These are phyloP conservation scores for Sporobolus alterniflorus DNA, from an alignment of 202 grass and related monocot species.

Conservation along the genomic window DNA sequence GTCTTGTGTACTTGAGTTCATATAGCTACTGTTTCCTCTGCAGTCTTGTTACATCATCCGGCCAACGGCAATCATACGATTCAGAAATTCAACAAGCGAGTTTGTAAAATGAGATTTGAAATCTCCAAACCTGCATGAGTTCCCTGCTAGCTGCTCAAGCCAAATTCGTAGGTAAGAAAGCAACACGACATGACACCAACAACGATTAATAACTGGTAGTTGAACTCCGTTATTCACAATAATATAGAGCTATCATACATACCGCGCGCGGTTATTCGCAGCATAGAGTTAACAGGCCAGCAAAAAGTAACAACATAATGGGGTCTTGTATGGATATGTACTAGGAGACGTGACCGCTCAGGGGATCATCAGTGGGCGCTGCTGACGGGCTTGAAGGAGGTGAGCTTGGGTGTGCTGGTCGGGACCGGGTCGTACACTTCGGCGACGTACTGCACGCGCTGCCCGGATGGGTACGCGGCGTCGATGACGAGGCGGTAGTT, in stretches of 20 bases:
- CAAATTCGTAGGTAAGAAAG: background rate
- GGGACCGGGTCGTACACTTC: conserved; percentile 56
- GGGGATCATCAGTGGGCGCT: background rate
- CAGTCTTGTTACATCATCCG: background rate
- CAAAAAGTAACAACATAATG: too few relatives aligned
- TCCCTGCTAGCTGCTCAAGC: background rate
- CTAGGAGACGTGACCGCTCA: too few relatives aligned
- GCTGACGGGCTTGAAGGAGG: conserved; percentile 39
- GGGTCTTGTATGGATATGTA: too few relatives aligned
- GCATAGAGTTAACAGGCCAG: background rate
- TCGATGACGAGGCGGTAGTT: conserved; percentile 54
- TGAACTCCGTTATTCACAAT: background rate
- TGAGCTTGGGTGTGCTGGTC: conserved; percentile 45
- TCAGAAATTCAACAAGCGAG: background rate
- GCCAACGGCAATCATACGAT: background rate
- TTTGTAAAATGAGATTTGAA: background rate
- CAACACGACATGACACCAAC: background rate
- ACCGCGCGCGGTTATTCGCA: background rate
- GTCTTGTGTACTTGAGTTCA: background rate
- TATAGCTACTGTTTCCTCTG: background rate
- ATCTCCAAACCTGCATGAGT: background rate
- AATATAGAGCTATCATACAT: too few relatives aligned
- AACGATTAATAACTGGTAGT: background rate
- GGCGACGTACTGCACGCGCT: conserved; percentile 19
- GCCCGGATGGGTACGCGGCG: background rate